A percentile compares a stretch with the other conserved stretches of the same genome.
These are phyloP conservation scores for Kwoniella bestiolae DNA, from an alignment of 768 basidiomycete species.

Conservation along the genomic window DNA sequence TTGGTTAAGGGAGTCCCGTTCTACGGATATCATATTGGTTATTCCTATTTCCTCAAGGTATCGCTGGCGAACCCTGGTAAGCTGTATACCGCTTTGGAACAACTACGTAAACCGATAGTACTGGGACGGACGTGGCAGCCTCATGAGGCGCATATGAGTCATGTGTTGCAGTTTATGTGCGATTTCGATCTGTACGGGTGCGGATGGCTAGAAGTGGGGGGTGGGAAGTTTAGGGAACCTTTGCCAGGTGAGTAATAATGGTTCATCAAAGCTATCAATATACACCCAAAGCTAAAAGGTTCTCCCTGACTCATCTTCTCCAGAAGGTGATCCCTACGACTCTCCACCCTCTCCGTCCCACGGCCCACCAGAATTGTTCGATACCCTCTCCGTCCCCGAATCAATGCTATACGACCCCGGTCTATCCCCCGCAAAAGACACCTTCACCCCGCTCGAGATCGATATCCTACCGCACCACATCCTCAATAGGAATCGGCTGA, in stretches of 20 bases:
- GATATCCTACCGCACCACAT: conserved; percentile 82
- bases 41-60: conserved; percentile 87
- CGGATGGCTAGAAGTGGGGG: conserved; percentile 78
- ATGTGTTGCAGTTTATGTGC: conserved; percentile 85
- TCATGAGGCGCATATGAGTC: conserved; percentile 90
- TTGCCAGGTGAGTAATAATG: conserved; percentile 56
- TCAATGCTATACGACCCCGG: conserved; percentile 42
- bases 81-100: conserved; percentile 71
- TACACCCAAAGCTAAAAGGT: too few relatives aligned
- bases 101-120: conserved; percentile 80
- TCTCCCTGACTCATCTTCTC: neutral
- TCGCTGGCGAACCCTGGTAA: conserved; percentile 71
- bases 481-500: conserved; percentile 74
- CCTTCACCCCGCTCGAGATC: conserved; percentile 68
- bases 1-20: conserved; percentile 94
- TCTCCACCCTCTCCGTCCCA: conserved; percentile 29
- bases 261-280: too few relatives aligned
- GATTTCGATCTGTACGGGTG: conserved; percentile 96
- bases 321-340: conserved; percentile 53
- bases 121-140: conserved; percentile 77
- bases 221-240: conserved; percentile 58
- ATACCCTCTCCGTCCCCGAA: conserved; percentile 46
- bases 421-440: conserved; percentile 51
- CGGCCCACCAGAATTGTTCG: conserved; percentile 39
- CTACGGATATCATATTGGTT: conserved; percentile 87